Percentiles rank a stretch among this genome's conserved stretches.
Evolutionary conservation across 345 rosid genomes (phyloP).

Genomic region (Physaria fendleri): DNA sequence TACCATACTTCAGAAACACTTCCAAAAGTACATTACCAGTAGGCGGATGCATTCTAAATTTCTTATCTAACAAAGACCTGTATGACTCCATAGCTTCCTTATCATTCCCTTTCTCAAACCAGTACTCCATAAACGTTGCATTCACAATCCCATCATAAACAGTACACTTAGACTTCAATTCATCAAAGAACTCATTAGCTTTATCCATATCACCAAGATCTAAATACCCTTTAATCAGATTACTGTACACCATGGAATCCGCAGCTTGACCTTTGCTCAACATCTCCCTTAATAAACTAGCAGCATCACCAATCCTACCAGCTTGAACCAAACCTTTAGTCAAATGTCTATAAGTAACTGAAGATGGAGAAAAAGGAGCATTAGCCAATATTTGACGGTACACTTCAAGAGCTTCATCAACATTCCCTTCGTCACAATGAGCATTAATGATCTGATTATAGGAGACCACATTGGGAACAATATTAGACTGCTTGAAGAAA

Average conservation of each 20-base stretch:
- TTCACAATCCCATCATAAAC: slow-evolving; percentile 90
- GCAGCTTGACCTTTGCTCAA: slow-evolving; percentile 90
- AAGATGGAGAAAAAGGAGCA: slow-evolving; percentile 77
- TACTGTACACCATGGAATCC: slow-evolving; percentile 78
- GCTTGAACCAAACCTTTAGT: slow-evolving; percentile 82
- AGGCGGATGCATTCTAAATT: slow-evolving; percentile 73
- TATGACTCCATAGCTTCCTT: slow-evolving; percentile 85
- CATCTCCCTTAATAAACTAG: slow-evolving; percentile 82
- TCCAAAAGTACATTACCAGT: slow-evolving; percentile 79
- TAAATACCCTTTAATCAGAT: slow-evolving; percentile 68
- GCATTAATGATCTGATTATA: slow-evolving; percentile 87
- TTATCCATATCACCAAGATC: slow-evolving; percentile 66
- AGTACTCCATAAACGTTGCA: slow-evolving; percentile 89
- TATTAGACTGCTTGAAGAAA: slow-evolving; percentile 69
- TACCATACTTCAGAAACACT: slow-evolving; percentile 72
- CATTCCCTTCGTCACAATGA: slow-evolving; percentile 77
- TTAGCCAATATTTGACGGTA: slow-evolving; percentile 59
- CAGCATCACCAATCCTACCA: slow-evolving; percentile 69
- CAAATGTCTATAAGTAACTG: slow-evolving; percentile 86
- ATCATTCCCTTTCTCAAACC: slow-evolving; percentile 82
- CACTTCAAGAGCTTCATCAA: slow-evolving; percentile 60
- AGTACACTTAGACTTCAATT: slow-evolving; percentile 65
- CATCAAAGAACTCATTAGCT: slow-evolving; percentile 88
- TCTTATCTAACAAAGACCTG: slow-evolving; percentile 60
- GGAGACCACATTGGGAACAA: slow-evolving; percentile 89